phyloP scores from a whole-genome alignment of 1,284 basidiomycete species.

The Apiotrichum domesticum region DNA sequence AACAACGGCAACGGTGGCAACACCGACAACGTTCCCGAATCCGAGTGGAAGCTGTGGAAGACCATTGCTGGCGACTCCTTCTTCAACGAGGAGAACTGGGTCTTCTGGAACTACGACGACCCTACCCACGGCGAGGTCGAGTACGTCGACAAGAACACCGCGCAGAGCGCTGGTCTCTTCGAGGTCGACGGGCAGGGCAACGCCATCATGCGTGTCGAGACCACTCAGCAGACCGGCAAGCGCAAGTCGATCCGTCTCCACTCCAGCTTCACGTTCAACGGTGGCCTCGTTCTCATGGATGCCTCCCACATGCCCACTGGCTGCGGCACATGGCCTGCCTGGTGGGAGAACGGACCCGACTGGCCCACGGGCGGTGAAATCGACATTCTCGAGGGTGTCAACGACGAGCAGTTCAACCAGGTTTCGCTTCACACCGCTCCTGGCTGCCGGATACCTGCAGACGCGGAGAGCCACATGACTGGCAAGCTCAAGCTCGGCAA shows the following conservation, averaged over 20 bases:
- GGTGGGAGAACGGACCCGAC: constrained; percentile 49
- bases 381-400: constrained; percentile 53
- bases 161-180: constrained; percentile 45
- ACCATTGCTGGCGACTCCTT: constrained; percentile 50
- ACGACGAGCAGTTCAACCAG: constrained; percentile 46
- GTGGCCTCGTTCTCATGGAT: constrained; percentile 69
- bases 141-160: constrained; percentile 24
- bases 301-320: constrained; percentile 85
- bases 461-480: constrained; percentile 52
- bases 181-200: constrained; percentile 62
- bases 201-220: constrained; percentile 78
- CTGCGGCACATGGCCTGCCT: constrained; percentile 65
- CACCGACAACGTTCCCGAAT: constrained; percentile 1
- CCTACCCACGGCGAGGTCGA: constrained; percentile 68
- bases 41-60: constrained; percentile 31
- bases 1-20: constrained; percentile 3
- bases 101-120: constrained; percentile 64
- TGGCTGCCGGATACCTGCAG: constrained; percentile 51
- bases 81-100: constrained; percentile 65
- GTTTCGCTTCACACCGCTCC: constrained; percentile 46
- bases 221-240: constrained; percentile 59
- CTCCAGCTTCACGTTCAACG: constrained; percentile 56
- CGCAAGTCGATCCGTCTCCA: constrained; percentile 70
- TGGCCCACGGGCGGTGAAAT: constrained; percentile 55
- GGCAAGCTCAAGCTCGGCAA: constrained; percentile 54